phyloP scores from a whole-genome alignment of 192 early-diverging fungal genomes.

The Phlyctochytrium arcticum region DNA sequence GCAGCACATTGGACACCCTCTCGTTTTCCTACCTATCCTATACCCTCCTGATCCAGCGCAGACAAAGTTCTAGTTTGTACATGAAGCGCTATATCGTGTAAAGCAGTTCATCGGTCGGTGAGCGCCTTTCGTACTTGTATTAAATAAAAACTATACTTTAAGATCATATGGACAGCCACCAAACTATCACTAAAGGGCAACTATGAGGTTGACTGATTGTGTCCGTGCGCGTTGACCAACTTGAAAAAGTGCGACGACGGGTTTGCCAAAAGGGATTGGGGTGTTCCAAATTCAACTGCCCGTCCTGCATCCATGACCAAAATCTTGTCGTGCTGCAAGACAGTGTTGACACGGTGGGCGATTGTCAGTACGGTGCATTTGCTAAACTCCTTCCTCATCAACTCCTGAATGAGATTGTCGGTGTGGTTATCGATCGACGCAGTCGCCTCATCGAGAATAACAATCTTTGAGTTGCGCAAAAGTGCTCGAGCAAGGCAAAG shows the following conservation, averaged over 20 bases:
- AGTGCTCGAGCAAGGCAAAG: conserved; percentile 60
- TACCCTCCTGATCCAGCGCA: no score
- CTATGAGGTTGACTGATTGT: no score
- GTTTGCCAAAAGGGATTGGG: conserved; percentile 52
- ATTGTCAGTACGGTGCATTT: conserved; percentile 65
- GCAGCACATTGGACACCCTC: no score
- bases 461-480: conserved; percentile 42
- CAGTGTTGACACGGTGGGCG: conserved; percentile 54
- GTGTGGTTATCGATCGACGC: conserved; percentile 58
- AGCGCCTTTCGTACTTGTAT: no score
- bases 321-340: conserved; percentile 56
- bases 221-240: not conserved
- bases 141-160: no score
- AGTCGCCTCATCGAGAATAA: conserved; percentile 70
- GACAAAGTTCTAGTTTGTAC: no score
- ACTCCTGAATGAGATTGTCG: conserved; percentile 44
- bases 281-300: conserved; percentile 69
- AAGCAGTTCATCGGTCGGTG: no score
- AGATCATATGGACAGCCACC: no score
- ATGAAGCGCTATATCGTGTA: no score
- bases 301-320: conserved; percentile 70
- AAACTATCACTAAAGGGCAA: no score
- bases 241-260: not conserved
- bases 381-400: conserved; percentile 58
- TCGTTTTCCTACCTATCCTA: no score